A percentile compares a stretch with the other conserved stretches of the same genome.
Conservation (phyloP, 2,329 filamentous ascomycete genomes). For the Arthrinium phaeospermum region DNA sequence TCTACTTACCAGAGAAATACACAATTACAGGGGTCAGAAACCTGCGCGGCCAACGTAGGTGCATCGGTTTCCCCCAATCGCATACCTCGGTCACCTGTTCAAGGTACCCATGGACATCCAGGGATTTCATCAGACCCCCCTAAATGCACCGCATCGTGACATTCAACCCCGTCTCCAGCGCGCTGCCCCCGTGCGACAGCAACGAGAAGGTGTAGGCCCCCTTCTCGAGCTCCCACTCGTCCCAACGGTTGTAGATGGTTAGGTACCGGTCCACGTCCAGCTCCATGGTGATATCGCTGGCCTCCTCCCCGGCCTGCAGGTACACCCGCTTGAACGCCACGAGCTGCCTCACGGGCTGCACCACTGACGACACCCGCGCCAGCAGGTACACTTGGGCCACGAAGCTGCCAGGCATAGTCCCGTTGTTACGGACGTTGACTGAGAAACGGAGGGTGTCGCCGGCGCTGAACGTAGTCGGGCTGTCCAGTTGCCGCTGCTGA, state of each 20-base stretch:
- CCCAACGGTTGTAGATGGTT: conserved; percentile 46
- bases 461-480: conserved; percentile 24
- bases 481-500: neutral
- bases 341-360: conserved; percentile 49
- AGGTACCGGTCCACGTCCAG: conserved; percentile 49
- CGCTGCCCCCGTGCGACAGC: conserved; percentile 46
- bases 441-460: conserved; percentile 44
- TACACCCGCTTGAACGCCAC: conserved; percentile 49
- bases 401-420: conserved; percentile 41
- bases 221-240: conserved; percentile 51
- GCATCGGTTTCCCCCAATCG: too few relatives aligned
- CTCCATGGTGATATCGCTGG: conserved; percentile 37
- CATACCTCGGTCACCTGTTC: too few relatives aligned
- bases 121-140: neutral
- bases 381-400: conserved; percentile 49
- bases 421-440: conserved; percentile 41
- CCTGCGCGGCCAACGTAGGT: too few relatives aligned
- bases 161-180: conserved; percentile 41
- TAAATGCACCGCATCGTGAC: conserved; percentile 45
- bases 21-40: too few relatives aligned
- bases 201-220: conserved; percentile 49
- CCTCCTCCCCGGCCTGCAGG: conserved; percentile 40
- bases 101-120: too few relatives aligned
- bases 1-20: too few relatives aligned
- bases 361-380: conserved; percentile 44